Evolutionary conservation across 371 early-diverging fungal genomes (phyloP), one percentile per base, ranked within the genome.

Genomic region (Mucor mucedo): DNA sequence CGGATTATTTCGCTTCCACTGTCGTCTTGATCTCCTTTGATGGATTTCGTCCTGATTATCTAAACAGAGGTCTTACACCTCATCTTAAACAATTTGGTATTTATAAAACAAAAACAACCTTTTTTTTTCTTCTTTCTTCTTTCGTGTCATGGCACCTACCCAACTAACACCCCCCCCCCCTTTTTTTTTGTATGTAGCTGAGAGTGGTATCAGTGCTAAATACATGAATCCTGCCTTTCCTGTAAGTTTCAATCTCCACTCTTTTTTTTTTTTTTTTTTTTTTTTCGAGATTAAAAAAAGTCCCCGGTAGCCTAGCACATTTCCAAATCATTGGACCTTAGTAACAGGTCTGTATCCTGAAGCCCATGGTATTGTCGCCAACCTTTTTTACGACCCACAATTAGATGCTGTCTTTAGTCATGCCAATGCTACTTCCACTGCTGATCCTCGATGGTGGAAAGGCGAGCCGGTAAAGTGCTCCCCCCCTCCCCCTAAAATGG

Each of bases 291-390:
- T 16, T 44, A 4, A 44, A 21, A 21, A 9, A 27, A 35, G 21
- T 42, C 52, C 52, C 21, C 21, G 21, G 21, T 47, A 85, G 85
- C 77, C 83, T 29, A 80, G 91, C 58, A 97, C 97, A 1, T 97
- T 97, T 67, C 93, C 98, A 5, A 98, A 98, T 76, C 98, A 98
- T 72, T 97, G 93, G 76, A 85, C 96, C 1, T 73, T 98, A 30
- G 92, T 85, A 2, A 97, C 98, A 4, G 98, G 98, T 9, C 72
- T 97, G 40, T 94, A 91, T 70, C 97, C 98, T 0, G 91, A 93
- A 50, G 77, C 86, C 5, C 98, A 98, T 68, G 98, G 98, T 7
- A 97, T 98, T 57, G 92, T 98, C 0, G 89, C 85, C 52, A 97
- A 98, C 72, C 80, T 78, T 30, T 98, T 97, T 68, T 93, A 85